phyloP scores from a whole-genome alignment of 148 eudicot genomes.

The Arctostaphylos glauca region DNA sequence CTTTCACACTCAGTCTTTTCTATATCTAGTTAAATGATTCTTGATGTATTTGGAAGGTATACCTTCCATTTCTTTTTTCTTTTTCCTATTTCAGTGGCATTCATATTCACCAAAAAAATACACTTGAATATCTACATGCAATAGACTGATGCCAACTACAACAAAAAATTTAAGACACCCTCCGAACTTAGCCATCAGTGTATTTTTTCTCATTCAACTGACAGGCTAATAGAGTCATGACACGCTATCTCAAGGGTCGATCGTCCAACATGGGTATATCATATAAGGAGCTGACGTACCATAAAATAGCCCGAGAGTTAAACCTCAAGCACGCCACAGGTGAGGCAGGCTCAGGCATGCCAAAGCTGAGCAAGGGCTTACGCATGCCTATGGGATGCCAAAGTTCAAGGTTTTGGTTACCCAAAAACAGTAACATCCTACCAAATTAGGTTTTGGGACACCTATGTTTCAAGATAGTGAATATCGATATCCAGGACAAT shows the following conservation, averaged over 20 bases:
- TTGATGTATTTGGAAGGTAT: too few relatives aligned
- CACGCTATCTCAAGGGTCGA: not conserved
- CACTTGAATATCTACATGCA: not conserved
- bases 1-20: too few relatives aligned
- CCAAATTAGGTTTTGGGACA: not conserved
- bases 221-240: not conserved
- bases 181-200: not conserved
- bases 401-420: too few relatives aligned
- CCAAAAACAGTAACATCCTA: too few relatives aligned
- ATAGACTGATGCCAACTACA: not conserved
- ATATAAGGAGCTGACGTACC: too few relatives aligned
- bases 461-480: not conserved
- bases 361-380: not conserved
- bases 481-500: not conserved
- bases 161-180: not conserved
- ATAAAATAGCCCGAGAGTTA: too few relatives aligned
- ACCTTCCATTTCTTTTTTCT: too few relatives aligned
- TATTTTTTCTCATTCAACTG: not conserved
- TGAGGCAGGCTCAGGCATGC: not conserved
- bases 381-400: too few relatives aligned
- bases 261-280: not conserved
- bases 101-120: too few relatives aligned
- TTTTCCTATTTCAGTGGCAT: too few relatives aligned
- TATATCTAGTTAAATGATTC: too few relatives aligned
- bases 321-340: not conserved